Evolutionary conservation across 106 monocot species (phyloP).

Genomic region (Gastrodia elata): DNA sequence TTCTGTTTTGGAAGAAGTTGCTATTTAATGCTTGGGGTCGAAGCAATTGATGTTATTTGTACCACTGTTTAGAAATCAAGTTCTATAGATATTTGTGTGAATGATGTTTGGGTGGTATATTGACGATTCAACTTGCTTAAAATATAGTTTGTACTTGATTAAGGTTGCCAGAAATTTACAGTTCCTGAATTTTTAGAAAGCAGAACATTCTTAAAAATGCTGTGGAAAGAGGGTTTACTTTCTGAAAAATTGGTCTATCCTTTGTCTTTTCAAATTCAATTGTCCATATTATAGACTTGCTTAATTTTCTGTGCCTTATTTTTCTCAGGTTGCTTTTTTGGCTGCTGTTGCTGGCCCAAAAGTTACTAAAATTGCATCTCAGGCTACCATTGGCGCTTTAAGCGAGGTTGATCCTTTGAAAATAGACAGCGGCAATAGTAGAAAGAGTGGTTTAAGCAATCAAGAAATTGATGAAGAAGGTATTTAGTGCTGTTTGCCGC

Average conservation of each 20-base stretch:
- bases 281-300: background rate
- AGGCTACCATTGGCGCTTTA: conserved; percentile 53
- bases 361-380: conserved; percentile 54
- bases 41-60: too few relatives aligned
- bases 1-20: too few relatives aligned
- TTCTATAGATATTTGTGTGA: too few relatives aligned
- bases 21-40: too few relatives aligned
- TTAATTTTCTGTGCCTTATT: background rate
- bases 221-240: too few relatives aligned
- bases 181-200: too few relatives aligned
- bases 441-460: background rate
- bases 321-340: conserved; percentile 78
- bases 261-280: background rate
- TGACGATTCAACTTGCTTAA: too few relatives aligned
- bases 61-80: too few relatives aligned
- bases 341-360: conserved; percentile 77
- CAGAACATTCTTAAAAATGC: too few relatives aligned
- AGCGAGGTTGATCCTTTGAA: conserved; percentile 12
- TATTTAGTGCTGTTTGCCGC: conserved; percentile 12
- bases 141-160: too few relatives aligned
- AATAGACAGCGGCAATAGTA: background rate
- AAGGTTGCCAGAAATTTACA: too few relatives aligned
- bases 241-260: background rate
- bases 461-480: conserved; percentile 28
- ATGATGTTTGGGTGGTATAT: too few relatives aligned